Evolutionary conservation across 768 basidiomycete genomes (phyloP).

Genomic region (Suillus placidus): DNA sequence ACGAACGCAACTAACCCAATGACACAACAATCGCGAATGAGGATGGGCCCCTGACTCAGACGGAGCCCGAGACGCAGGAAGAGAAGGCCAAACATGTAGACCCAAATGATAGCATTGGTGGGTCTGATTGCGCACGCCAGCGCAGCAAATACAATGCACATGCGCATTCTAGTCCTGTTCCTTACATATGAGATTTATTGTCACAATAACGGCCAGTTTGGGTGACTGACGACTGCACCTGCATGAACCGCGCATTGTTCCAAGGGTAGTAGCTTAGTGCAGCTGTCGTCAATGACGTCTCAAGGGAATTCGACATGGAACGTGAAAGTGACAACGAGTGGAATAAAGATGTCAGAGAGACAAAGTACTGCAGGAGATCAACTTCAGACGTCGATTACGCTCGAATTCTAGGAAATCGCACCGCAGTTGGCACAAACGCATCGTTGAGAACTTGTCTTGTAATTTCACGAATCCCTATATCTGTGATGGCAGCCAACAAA

Average conservation of each 20-base stretch:
- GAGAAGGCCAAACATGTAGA: conserved; percentile 62
- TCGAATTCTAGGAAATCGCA: conserved; percentile 40
- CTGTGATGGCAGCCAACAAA: conserved; percentile 74
- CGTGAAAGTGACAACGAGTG: conserved; percentile 82
- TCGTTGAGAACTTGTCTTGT: conserved; percentile 59
- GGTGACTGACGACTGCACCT: conserved; percentile 27
- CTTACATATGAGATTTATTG: conserved; percentile 34
- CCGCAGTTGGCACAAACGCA: conserved; percentile 60
- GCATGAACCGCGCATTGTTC: conserved; percentile 40
- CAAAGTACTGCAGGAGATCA: conserved; percentile 54
- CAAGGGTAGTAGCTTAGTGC: conserved; percentile 83
- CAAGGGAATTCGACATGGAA: conserved; percentile 90
- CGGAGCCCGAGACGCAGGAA: conserved; percentile 54
- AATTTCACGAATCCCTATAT: conserved; percentile 70
- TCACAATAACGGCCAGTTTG: conserved; percentile 20
- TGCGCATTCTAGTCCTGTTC: conserved; percentile 35
- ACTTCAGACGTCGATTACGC: neutral
- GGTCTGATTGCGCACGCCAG: conserved; percentile 84
- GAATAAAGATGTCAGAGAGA: conserved; percentile 88
- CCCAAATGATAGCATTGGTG: conserved; percentile 87
- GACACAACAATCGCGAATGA: conserved; percentile 42
- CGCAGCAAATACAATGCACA: conserved; percentile 62
- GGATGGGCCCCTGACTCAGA: conserved; percentile 27
- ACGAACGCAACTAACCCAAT: conserved; percentile 48
- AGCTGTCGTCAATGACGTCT: conserved; percentile 80